Evolutionary conservation across 306 rosid genomes (phyloP).

Genomic region (Vicia faba): DNA sequence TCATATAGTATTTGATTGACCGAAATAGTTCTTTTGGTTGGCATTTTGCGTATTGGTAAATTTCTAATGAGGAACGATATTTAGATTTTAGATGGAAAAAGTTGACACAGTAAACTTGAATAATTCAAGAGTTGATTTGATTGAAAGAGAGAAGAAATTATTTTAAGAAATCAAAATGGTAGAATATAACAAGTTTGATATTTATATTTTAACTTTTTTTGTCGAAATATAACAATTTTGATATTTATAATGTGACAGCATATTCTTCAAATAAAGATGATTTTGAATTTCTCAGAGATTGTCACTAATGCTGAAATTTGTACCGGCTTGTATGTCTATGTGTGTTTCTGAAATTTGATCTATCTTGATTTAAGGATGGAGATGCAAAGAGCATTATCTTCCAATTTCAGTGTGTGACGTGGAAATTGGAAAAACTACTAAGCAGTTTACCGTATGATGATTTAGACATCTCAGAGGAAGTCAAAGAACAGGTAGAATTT

Average conservation of each 20-base stretch:
- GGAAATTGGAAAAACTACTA: conserved; percentile 86
- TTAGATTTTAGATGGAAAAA: no score
- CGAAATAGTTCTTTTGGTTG: conserved; percentile 24
- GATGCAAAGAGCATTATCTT: conserved; percentile 63
- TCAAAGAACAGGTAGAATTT: conserved; percentile 83
- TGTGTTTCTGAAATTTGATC: conserved; percentile 59
- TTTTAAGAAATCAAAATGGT: not conserved
- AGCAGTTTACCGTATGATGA: conserved; percentile 63
- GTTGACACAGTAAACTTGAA: no score
- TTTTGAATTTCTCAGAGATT: conserved; percentile 28
- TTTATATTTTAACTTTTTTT: not conserved
- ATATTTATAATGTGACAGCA: not conserved
- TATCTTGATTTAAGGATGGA: conserved; percentile 80
- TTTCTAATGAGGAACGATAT: no score
- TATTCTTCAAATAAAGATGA: conserved; percentile 25
- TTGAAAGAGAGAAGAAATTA: not conserved
- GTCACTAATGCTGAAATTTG: conserved; percentile 40
- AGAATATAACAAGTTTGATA: not conserved
- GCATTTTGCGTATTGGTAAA: not conserved
- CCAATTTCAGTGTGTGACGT: conserved; percentile 82
- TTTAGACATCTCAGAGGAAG: conserved; percentile 87
- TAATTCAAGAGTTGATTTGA: not conserved
- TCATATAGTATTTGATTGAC: no score
- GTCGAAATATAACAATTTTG: not conserved
- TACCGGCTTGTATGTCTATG: conserved; percentile 46